Evolutionary conservation across 371 early-diverging fungal genomes (phyloP), one percentile per base, ranked within the genome.

Genomic region (Funneliformis caledonium): DNA sequence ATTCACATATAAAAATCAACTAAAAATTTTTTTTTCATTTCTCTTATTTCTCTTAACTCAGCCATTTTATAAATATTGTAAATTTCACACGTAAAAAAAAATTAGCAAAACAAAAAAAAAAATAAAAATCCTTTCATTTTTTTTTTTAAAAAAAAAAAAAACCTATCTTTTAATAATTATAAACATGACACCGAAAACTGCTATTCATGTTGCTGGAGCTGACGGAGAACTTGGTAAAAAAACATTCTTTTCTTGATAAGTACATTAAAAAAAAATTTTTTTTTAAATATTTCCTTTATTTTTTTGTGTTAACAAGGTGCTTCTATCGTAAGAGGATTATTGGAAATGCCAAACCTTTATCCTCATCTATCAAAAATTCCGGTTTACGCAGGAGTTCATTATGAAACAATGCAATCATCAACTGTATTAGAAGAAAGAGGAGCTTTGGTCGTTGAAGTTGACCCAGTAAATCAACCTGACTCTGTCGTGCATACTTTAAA

Each of bases 401-500:
- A 50, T 33, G 70, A 69, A n/a, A 72, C 26, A 6, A 10, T 31
- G 10, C 26, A 26, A 48, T 31, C 64, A 26, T 72, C 72, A 26
- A 50, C n/a, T n/a, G 12, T 33, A n/a, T 47, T 70, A 8, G 47
- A 45, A 19, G 11, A 47, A 26, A 45, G 22, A 50, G 12, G 47
- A 3, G 52, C 56, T 47, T 16, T 72, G 48, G 50, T 52, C 6
- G 50, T 50, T 22, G 16, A 72, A 14, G 72, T 72, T 72, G 72
- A 72, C 50, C 72, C 72, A n/a, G 31, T 72, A 47, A 72, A 31
- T 48, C 4, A 72, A n/a, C 72, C 72, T 7, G 72, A 72, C 3
- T n/a, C 72, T 9, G 14, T 47, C 12, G 14, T 72, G 14, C 50
- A 50, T 50, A 4, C 72, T 72, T 33, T 72, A 72, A 72, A 50